Base-by-base conservation (phyloP, 768 basidiomycete species). In the Leccinum truebloodii region DNA sequence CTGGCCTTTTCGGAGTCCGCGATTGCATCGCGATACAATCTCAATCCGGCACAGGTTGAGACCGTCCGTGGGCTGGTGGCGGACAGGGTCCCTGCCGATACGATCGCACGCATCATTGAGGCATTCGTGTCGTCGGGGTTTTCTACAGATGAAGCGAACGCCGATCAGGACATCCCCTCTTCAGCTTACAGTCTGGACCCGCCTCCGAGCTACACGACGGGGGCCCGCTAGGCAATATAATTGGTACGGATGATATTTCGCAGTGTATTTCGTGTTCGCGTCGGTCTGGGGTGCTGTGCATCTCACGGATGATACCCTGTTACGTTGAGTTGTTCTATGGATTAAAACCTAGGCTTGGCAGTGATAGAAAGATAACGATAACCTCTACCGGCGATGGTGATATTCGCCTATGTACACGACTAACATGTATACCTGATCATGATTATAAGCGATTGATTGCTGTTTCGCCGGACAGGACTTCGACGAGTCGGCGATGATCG, bases 141-240 rank as follows among this genome's bases (percentile, higher is more conserved):
- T 39, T 16, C 37, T 7, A 2, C 37, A 5, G 22, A n/a, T 6
- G 57, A 37, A 28, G 14, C 26, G 39, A 30, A 24, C n/a, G 14
- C 44, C 6, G 35, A 22, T 24, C 12, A 28, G 6, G 10, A 24
- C 28, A 18, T 18, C 1, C 3, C 55, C 30, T 2, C 24, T 6
- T 26, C 35, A 16, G 52, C 14, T n/a, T 5, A 16, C 6, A 61
- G 66, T 14, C 39, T 18, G 30, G 39, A 54, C 22, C 61, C 60
- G 2, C 69, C 66, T 8, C 68, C 69, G 8, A 70, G 69, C 34
- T 70, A 71, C 26, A 60, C 59, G 41, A 63, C 62, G 3, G 58
- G 46, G 24, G 53, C n/a, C 9, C 46, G 18, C 44, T 60, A 54
- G 28, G 12, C 22, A 32, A 28, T 28, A 32, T 12, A 12, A 32